phyloP scores from a whole-genome alignment of 1,139 yeast genomes.

The Hyphopichia fennica region DNA sequence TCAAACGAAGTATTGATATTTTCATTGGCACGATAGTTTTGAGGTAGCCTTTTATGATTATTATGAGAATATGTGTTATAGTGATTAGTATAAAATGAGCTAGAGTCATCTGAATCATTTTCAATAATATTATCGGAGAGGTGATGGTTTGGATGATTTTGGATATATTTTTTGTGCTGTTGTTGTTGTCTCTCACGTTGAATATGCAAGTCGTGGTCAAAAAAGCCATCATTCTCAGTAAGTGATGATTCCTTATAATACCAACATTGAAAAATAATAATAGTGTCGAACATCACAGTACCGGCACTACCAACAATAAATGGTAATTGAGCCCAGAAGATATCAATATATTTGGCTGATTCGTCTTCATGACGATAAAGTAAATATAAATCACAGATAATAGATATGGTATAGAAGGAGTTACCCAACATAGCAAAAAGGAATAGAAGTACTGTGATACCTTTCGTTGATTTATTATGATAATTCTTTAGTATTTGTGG shows the following conservation, averaged over 20 bases:
- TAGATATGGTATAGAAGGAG: conserved; percentile 33
- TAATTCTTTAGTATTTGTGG: conserved; percentile 66
- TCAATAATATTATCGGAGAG: background rate
- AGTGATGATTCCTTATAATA: conserved; percentile 13
- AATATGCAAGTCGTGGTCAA: conserved; percentile 3
- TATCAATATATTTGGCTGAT: conserved; percentile 3
- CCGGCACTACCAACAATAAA: conserved; percentile 39
- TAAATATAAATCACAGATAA: conserved; percentile 27
- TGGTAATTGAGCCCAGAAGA: conserved; percentile 31
- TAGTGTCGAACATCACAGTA: conserved; percentile 34
- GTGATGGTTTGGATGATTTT: background rate
- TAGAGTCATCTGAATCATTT: background rate
- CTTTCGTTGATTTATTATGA: conserved; percentile 30
- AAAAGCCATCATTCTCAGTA: background rate
- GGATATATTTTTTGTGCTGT: background rate
- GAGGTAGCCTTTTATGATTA: background rate
- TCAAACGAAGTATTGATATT: background rate
- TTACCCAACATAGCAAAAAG: conserved; percentile 40
- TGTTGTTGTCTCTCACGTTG: background rate
- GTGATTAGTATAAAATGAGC: conserved; percentile 4
- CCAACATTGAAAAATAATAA: conserved; percentile 36
- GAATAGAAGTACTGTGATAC: conserved; percentile 37
- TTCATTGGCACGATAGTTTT: background rate
- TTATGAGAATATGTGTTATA: conserved; percentile 2
- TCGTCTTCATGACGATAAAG: conserved; percentile 9